These are phyloP conservation scores for Venturiaceae sp. DNA, from an alignment of 2,329 filamentous ascomycete species.

Conservation along the genomic window DNA sequence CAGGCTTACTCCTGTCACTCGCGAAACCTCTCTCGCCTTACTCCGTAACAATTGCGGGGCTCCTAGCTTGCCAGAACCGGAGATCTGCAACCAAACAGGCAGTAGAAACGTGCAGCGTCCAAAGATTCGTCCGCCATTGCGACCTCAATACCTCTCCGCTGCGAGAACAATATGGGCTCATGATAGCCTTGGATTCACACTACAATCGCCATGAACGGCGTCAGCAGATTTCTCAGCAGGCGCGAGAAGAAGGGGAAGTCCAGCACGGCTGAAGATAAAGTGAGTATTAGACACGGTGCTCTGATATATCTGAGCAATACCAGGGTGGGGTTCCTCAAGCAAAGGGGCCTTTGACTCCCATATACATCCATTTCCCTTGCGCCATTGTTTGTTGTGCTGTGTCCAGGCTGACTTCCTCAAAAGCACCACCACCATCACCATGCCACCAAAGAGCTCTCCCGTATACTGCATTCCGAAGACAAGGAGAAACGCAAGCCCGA, in stretches of 20 bases:
- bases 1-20: too few relatives aligned
- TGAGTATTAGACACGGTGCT: background rate
- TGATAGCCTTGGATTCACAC: background rate
- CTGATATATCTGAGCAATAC: background rate
- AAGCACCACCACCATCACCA: background rate
- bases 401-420: background rate
- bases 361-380: too few relatives aligned
- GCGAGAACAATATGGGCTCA: background rate
- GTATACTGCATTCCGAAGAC: constrained; percentile 54
- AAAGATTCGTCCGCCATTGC: background rate
- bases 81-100: background rate
- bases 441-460: constrained; percentile 41
- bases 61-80: too few relatives aligned
- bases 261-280: background rate
- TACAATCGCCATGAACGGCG: constrained; percentile 30
- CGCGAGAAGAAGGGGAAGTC: constrained; percentile 47
- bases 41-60: background rate
- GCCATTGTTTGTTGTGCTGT: background rate
- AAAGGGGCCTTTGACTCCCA: too few relatives aligned
- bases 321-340: background rate
- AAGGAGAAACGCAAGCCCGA: constrained; percentile 39
- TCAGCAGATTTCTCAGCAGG: constrained; percentile 60
- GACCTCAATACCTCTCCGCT: background rate
- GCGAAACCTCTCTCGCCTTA: background rate
- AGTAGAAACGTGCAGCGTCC: background rate